A percentile compares a stretch with the other conserved stretches of the same genome.
These are phyloP conservation scores for Ceratocystis variospora DNA, from an alignment of 2,329 filamentous ascomycete species.

Conservation along the genomic window DNA sequence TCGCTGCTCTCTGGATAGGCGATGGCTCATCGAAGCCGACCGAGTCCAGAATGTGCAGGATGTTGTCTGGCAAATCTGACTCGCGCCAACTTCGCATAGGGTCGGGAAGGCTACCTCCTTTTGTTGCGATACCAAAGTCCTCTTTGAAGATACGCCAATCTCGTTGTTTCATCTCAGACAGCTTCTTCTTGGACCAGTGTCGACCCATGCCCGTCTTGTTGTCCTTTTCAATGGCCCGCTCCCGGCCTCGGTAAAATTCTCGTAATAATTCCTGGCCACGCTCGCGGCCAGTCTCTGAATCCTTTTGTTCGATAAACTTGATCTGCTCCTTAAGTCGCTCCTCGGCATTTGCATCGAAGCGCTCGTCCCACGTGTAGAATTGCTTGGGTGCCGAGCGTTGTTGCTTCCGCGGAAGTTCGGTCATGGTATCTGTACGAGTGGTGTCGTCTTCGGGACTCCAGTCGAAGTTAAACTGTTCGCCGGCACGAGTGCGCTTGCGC, in stretches of 20 bases:
- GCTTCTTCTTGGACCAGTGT: conserved; percentile 87
- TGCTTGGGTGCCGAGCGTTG: conserved; percentile 39
- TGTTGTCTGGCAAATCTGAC: conserved; percentile 59
- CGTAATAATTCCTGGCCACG: conserved; percentile 72
- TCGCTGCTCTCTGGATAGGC: conserved; percentile 83
- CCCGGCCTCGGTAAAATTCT: conserved; percentile 53
- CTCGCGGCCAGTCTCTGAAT: conserved; percentile 59
- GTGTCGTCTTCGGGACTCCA: conserved; percentile 96
- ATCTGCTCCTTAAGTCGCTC: conserved; percentile 45
- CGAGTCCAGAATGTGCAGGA: conserved; percentile 68
- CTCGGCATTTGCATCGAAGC: conserved; percentile 42
- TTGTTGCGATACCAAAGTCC: conserved; percentile 92
- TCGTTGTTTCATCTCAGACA: conserved; percentile 88
- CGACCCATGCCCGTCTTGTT: conserved; percentile 66
- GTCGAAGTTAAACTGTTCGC: conserved; percentile 97
- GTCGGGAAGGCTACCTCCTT: conserved; percentile 81
- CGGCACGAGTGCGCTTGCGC: conserved; percentile 87
- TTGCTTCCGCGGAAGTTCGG: conserved; percentile 14
- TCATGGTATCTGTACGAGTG: conserved; percentile 32
- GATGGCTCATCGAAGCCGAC: conserved; percentile 89
- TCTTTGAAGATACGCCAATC: conserved; percentile 99
- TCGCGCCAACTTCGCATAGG: conserved; percentile 93
- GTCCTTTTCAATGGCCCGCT: conserved; percentile 55
- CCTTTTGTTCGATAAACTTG: conserved; percentile 57
- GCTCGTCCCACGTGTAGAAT: conserved; percentile 46